Conservation (phyloP, 2,329 filamentous ascomycete genomes). For the Colletotrichum spinosum region DNA sequence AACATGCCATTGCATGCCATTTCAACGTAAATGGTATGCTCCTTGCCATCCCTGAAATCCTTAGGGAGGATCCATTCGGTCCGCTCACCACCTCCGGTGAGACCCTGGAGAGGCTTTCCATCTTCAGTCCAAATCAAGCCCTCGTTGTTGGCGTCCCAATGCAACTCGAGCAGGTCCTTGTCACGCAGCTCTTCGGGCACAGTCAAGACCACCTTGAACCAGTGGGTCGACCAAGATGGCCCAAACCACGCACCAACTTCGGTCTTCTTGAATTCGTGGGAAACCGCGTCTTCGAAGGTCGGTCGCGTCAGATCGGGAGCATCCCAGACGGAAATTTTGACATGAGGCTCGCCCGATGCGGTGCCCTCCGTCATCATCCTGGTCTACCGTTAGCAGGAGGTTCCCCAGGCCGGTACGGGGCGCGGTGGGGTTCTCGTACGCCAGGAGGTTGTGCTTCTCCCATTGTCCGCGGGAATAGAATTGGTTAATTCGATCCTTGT, state of each 20-base stretch:
- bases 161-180: slow-evolving; percentile 89
- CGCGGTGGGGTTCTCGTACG: slow-evolving; percentile 59
- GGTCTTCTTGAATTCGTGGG: slow-evolving; percentile 79
- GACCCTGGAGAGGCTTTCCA: slow-evolving; percentile 89
- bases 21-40: slow-evolving; percentile 93
- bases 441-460: slow-evolving; percentile 77
- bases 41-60: slow-evolving; percentile 83
- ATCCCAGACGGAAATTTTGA: slow-evolving; percentile 88
- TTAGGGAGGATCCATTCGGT: slow-evolving; percentile 92
- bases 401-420: slow-evolving; percentile 17
- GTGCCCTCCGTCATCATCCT: slow-evolving; percentile 79
- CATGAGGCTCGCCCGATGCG: slow-evolving; percentile 76
- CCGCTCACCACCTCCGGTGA: slow-evolving; percentile 90
- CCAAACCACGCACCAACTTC: slow-evolving; percentile 84
- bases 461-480: slow-evolving; percentile 87
- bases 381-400: slow-evolving; percentile 37
- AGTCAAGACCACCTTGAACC: slow-evolving; percentile 88
- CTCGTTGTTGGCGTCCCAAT: slow-evolving; percentile 96
- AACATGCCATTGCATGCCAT: slow-evolving; percentile 99
- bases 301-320: slow-evolving; percentile 84
- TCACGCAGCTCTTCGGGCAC: slow-evolving; percentile 79
- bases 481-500: slow-evolving; percentile 83
- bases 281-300: slow-evolving; percentile 85
- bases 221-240: slow-evolving; percentile 97
- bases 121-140: slow-evolving; percentile 93